Evolutionary conservation across 352 stramenopile genomes (phyloP), one percentile per base, ranked within the genome.

Genomic region (Pythium volutum): DNA sequence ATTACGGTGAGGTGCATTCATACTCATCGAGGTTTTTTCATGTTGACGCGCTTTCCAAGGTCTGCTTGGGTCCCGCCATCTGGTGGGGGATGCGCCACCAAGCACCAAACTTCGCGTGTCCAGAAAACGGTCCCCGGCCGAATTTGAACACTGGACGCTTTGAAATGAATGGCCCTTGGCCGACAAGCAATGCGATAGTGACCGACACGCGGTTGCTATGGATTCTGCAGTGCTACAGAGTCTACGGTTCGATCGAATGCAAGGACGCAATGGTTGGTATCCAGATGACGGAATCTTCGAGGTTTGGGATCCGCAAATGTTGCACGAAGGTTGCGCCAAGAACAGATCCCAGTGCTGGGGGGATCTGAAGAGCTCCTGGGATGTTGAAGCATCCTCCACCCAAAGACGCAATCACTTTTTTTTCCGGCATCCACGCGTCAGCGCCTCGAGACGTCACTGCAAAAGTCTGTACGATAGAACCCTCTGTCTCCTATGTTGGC

Each of bases 21-120:
- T 42, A 16, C 18, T 14, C n/a, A 22, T 18, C 26, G 38, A 58
- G 45, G 55, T 52, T 62, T 62, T 62, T 36, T 46, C 22, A 6
- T 41, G 36, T 48, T 59, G 52, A 59, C 39, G 36, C 36, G 27
- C 18, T n/a, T n/a, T 39, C 27, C 31, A 6, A 58, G 20, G 38
- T 53, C 55, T 62, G 55, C 55, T 62, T 62, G 55, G 52, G 55
- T 23, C 5, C n/a, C 5, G 10, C 42, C 55, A 62, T 42, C 55
- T 62, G 55, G 64, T 60, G 48, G 45, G 38, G 27, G 36, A 60
- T 59, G 52, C 23, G 36, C 18, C 42, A 23, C 53, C 53, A 60
- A 60, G 53, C 53, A 60, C 53, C 53, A 60, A 60, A 60, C 25
- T 60, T 51, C 46, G 43, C 43, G 43, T 50, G 43, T 50, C 43